Percentiles rank a stretch among this genome's conserved stretches.
These are phyloP conservation scores for Diophrys sp. DNA, from an alignment of 73 alveolate genomes.

Conservation along the genomic window DNA sequence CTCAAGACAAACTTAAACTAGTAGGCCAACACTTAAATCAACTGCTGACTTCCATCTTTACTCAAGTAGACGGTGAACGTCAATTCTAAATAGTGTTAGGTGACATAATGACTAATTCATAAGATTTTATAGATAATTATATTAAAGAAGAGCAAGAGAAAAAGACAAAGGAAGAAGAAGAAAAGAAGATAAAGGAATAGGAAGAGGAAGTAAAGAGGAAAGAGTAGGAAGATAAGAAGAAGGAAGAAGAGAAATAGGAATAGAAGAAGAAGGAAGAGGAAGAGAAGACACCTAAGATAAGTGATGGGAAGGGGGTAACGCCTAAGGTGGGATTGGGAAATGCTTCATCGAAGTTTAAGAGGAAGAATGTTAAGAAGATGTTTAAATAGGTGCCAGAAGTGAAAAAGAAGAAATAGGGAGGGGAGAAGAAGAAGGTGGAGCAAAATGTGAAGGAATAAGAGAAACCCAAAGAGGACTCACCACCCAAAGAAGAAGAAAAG, in stretches of 20 bases:
- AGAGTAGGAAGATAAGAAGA: neutral
- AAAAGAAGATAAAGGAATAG: slow-evolving; percentile 25
- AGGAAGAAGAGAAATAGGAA: slow-evolving; percentile 24
- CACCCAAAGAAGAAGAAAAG: slow-evolving; percentile 49
- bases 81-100: slow-evolving; percentile 31
- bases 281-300: slow-evolving; percentile 12
- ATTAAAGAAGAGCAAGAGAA: slow-evolving; percentile 16
- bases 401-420: slow-evolving; percentile 15
- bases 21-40: slow-evolving; percentile 45
- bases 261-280: slow-evolving; percentile 13
- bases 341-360: slow-evolving; percentile 3
- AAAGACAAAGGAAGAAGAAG: slow-evolving; percentile 16
- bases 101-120: slow-evolving; percentile 19
- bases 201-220: neutral
- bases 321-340: neutral
- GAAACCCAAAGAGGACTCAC: slow-evolving; percentile 5
- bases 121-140: slow-evolving; percentile 9
- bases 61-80: slow-evolving; percentile 39
- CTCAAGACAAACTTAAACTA: slow-evolving; percentile 24
- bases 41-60: slow-evolving; percentile 48
- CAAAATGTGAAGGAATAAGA: neutral
- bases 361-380: slow-evolving; percentile 6
- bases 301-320: neutral
- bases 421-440: slow-evolving; percentile 1
- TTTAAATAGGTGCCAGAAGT: slow-evolving; percentile 2